These are phyloP conservation scores for Scheffersomyces insectosa DNA, from an alignment of 1,139 yeast genomes.

Conservation along the genomic window DNA sequence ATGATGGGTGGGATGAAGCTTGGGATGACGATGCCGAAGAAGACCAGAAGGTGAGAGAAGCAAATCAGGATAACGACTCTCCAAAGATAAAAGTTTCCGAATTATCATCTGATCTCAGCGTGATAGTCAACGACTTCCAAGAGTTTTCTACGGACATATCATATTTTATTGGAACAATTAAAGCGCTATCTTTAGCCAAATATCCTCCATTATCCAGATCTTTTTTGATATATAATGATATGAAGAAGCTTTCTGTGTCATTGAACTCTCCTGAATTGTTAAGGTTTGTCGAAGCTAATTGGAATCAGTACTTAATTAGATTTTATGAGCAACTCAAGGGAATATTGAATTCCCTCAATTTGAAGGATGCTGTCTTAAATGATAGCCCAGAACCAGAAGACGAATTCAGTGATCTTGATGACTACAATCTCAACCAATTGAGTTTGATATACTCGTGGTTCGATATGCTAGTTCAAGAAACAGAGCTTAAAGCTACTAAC, in stretches of 20 bases:
- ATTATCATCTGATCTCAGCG: slow-evolving; percentile 21
- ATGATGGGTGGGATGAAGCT: slow-evolving; percentile 19
- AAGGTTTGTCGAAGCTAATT: slow-evolving; percentile 17
- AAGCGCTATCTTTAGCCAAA: slow-evolving; percentile 31
- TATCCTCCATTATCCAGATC: slow-evolving; percentile 37
- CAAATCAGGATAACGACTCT: not conserved
- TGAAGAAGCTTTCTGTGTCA: slow-evolving; percentile 23
- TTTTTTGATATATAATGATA: slow-evolving; percentile 38
- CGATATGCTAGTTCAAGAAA: slow-evolving; percentile 19
- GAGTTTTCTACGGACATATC: slow-evolving; percentile 8
- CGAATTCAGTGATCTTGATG: slow-evolving; percentile 21
- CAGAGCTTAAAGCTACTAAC: slow-evolving; percentile 29
- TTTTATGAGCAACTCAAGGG: slow-evolving; percentile 22
- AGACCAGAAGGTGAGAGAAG: slow-evolving; percentile 1
- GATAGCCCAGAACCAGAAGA: slow-evolving; percentile 6
- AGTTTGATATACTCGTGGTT: slow-evolving; percentile 28
- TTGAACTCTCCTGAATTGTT: slow-evolving; percentile 16
- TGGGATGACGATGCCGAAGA: slow-evolving; percentile 16
- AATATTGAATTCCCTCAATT: slow-evolving; percentile 17
- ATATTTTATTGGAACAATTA: slow-evolving; percentile 24
- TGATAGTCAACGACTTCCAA: slow-evolving; percentile 23
- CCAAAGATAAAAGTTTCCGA: slow-evolving; percentile 13
- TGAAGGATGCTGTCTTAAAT: slow-evolving; percentile 5
- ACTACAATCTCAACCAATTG: slow-evolving; percentile 21
- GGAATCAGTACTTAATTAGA: slow-evolving; percentile 23